Percentiles rank a stretch among this genome's conserved stretches.
Conservation (phyloP, 2,329 filamentous ascomycete species). For the Claviceps quebecensis region DNA sequence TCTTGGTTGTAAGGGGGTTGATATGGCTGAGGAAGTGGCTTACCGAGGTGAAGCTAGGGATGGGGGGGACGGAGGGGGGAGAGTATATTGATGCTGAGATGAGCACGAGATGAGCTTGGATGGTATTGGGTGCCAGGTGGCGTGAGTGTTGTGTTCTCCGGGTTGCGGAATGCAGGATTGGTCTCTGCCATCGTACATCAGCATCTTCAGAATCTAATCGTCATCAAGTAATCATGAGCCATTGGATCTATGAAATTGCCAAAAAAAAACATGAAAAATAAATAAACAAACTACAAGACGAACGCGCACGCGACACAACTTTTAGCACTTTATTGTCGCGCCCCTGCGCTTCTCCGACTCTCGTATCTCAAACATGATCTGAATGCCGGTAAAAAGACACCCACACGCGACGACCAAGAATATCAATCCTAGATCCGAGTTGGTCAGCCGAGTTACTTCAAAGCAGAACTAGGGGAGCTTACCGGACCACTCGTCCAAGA, state of each 20-base stretch:
- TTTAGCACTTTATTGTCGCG: slow-evolving; percentile 60
- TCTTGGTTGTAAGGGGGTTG: slow-evolving; percentile 33
- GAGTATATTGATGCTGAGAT: slow-evolving; percentile 14
- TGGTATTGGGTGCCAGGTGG: too few relatives aligned
- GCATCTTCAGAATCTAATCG: too few relatives aligned
- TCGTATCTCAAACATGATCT: slow-evolving; percentile 93
- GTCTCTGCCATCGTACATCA: too few relatives aligned
- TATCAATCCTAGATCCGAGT: slow-evolving; percentile 38
- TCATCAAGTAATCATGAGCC: too few relatives aligned
- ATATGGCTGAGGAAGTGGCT: slow-evolving; percentile 36
- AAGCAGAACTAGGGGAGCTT: slow-evolving; percentile 11
- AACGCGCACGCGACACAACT: not conserved
- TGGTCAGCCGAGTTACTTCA: not conserved
- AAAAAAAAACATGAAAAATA: too few relatives aligned
- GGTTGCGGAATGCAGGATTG: too few relatives aligned
- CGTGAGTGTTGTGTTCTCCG: too few relatives aligned
- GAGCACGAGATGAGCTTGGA: not conserved
- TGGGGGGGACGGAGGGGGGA: slow-evolving; percentile 23
- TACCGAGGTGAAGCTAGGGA: slow-evolving; percentile 31
- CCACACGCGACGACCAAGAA: slow-evolving; percentile 60
- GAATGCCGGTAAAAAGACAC: slow-evolving; percentile 71
- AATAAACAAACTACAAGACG: not conserved
- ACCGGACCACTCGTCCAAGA: slow-evolving; percentile 62
- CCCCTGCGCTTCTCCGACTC: slow-evolving; percentile 73
- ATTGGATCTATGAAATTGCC: too few relatives aligned